A percentile compares a stretch with the other conserved stretches of the same genome.
phyloP scores from a whole-genome alignment of 495 filamentous ascomycete genomes.

The Tuber calosporum region DNA sequence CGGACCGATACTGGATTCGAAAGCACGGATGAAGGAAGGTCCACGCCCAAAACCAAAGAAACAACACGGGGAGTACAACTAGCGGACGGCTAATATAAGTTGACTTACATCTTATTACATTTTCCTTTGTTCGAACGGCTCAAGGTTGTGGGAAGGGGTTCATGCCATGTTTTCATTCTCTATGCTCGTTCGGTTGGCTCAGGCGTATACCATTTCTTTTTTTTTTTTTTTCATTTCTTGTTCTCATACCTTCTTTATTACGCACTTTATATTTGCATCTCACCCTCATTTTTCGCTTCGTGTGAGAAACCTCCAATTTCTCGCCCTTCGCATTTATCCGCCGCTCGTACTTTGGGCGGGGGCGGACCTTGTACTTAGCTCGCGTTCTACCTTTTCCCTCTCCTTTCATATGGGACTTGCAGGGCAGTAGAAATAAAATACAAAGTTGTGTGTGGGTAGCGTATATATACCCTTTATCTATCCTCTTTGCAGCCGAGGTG shows the following conservation, averaged over 20 bases:
- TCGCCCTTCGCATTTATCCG: not conserved
- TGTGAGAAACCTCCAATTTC: not conserved
- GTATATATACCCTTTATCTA: not conserved
- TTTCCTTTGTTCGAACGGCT: not conserved
- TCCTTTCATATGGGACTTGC: not conserved
- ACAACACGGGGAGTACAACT: constrained; percentile 4
- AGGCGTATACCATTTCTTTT: not conserved
- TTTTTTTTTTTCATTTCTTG: not conserved
- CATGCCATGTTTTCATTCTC: constrained; percentile 2
- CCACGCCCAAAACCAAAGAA: constrained; percentile 3
- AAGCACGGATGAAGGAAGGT: constrained; percentile 10
- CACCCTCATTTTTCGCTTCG: not conserved
- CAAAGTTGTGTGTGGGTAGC: not conserved
- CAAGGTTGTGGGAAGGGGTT: not conserved
- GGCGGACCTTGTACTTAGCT: not conserved
- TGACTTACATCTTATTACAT: not conserved
- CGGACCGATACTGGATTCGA: constrained; percentile 26
- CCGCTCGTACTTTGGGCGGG: not conserved
- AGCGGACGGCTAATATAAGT: not conserved
- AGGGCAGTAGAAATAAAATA: not conserved
- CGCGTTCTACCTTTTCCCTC: not conserved
- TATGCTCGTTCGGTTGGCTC: not conserved
- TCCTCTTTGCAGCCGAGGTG: not conserved
- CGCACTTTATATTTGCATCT: not conserved
- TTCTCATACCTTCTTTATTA: constrained; percentile 1